Base-by-base conservation (phyloP, 352 stramenopile species). In the Pythium aristosporum region DNA sequence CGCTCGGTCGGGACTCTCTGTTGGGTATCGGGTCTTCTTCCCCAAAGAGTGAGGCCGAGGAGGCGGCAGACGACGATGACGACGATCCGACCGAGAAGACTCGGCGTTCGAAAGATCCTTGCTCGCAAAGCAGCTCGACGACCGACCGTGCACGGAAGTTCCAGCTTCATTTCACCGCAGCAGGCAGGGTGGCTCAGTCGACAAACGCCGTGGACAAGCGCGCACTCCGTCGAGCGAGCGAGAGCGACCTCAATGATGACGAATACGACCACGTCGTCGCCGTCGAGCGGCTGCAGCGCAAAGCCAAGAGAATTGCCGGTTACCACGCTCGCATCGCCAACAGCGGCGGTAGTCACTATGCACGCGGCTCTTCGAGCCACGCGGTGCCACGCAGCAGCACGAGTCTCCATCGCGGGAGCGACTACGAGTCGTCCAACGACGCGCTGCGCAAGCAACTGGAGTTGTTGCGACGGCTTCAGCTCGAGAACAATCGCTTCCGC, bases 401-500 rank as follows among this genome's bases (percentile, higher is more conserved):
- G n/a, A 46, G 68, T 64, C 81, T 13, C 34, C 11, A 39, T 55
- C 62, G 62, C 46, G 63, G 83, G 57, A 61, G 80, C 23, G 77
- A 85, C 32, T 80, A 89, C 54, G 65, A 53, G 11, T 41, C 67
- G 37, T 85, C 81, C 9, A 91, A 89, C 42, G 80, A 91, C 28
- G 80, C 77, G 28, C 62, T 91, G 9, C 75, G 80, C 10, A 85
- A 85, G 42, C 82, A 91, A 37, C 63, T 89, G 23, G 80, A 91
- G 65, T 69, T 91, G 8, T 54, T 91, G n/a, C 75, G 80, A 16
- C 78, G 82, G 0, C 68, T 91, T 3, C 80, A 91, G 55, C 58
- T 88, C 8, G 82, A 91, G 44, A 91, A 91, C 65, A 88, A 85
- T 50, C 78, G 80, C 47, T 87, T 91, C 39, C 79, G 80, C 12